Base-by-base conservation (phyloP, 2,329 filamentous ascomycete genomes). In the Pseudogymnoascus sp. region DNA sequence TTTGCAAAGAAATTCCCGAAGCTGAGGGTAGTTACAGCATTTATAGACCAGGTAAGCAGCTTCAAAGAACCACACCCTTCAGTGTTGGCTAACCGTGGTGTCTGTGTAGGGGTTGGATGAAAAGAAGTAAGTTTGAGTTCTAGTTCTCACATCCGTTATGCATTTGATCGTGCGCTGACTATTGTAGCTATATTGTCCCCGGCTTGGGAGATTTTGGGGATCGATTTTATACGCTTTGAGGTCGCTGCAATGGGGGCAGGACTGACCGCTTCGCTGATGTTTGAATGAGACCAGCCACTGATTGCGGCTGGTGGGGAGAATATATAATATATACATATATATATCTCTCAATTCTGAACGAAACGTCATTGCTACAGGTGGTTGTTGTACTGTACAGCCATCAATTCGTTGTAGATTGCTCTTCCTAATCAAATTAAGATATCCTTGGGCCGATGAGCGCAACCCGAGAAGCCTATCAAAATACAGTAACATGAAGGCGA, bases 141-240 rank as follows among this genome's bases (percentile, higher is more conserved):
- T 58, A 37, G 16, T 14, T 37, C 22, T 59, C 37, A 39, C 54
- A 54, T 57, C 18, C 38, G 18, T 61, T 33, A 35, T 16, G 38
- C 16, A 58, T 39, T 61, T 61, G n/a, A n/a, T 28, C 18, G 20
- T 20, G 22, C 38, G 35, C 61, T 50, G 25, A 59, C 67, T 71
- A 63, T 36, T 66, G 65, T 73, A 97, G 93, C 74, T 97, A 97
- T 74, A 97, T 97, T 71, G 85, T 96, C 60, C 93, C 93, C 28
- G 93, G 93, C 28, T 81, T 97, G 16, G 93, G 93, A 67, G 93
- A 97, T 74, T 97, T 97, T 75, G 93, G 93, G 63, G 93, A 97
- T 74, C 83, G 93, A 66, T 97, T 94, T 76, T 97, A 97, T 75
- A 97, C 93, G 61, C 84, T 96, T 74, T 96, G 79, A 74, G 2